Base-by-base conservation (phyloP, 768 basidiomycete genomes). In the Serendipita sp. region DNA sequence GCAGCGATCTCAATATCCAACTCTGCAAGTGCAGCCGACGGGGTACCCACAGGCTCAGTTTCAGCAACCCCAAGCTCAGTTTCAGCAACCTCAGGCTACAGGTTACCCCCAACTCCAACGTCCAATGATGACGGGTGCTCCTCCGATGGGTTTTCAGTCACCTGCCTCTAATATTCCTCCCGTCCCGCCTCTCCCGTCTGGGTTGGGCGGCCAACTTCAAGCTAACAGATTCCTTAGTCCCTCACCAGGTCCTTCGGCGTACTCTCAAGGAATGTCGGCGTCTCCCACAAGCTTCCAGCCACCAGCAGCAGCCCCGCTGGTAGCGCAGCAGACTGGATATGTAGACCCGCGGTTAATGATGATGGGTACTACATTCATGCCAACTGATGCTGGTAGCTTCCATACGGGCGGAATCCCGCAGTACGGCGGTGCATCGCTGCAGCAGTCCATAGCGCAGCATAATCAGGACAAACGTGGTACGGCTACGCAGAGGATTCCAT, bases 301-400 rank as follows among this genome's bases (percentile, higher is more conserved):
- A 33, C 53, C 29, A 43, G 33, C 44, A 2, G 23, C 23, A n/a
- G 27, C 18, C 60, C 78, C 80, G 4, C 79, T 91, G 62, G 76
- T 86, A 1, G 80, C 88, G 15, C 91, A 92, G 69, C 74, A 79
- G 63, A 92, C 91, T 3, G 91, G 91, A 23, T 89, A 81, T 69
- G 75, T 87, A 63, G 88, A 95, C 74, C 92, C 91, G 1, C 77
- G 91, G 18, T 75, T 94, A 60, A 82, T 83, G 72, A 85, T 93
- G 82, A 91, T 96, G 88, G 84, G 84, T n/a, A 87, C 76, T 66
- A 85, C 87, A 0, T 96, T 97, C 75, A 88, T 97, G 84, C 94
- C 95, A 11, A 76, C 82, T 62, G 87, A 83, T 67, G 74, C 75
- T 2, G 77, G 83, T 33, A 73, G 82, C 13, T 86, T 84, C 70